These are phyloP conservation scores for Phytophthora constricta DNA, from an alignment of 352 stramenopile genomes.

Conservation along the genomic window DNA sequence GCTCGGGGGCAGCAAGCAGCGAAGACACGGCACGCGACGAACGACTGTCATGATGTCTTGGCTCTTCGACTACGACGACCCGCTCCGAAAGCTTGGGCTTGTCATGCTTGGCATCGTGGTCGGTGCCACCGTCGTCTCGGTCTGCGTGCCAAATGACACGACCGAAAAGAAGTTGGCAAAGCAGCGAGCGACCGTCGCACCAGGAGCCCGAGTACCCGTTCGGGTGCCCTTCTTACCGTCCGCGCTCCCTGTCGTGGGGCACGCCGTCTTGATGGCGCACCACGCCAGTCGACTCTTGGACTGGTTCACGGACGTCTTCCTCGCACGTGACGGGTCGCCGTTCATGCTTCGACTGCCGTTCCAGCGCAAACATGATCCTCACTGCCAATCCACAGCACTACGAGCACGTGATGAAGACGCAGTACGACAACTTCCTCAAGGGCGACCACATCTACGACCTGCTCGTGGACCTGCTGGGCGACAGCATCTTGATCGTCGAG, in stretches of 20 bases:
- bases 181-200: slow-evolving; percentile 24
- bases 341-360: slow-evolving; percentile 35
- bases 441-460: slow-evolving; percentile 50
- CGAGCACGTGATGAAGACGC: slow-evolving; percentile 63
- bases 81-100: slow-evolving; percentile 33
- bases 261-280: slow-evolving; percentile 37
- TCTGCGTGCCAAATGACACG: slow-evolving; percentile 25
- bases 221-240: slow-evolving; percentile 35
- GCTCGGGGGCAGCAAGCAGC: slow-evolving; percentile 15
- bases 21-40: background rate
- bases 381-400: slow-evolving; percentile 40
- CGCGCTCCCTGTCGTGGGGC: slow-evolving; percentile 38
- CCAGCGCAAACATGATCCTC: slow-evolving; percentile 39
- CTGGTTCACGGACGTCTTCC: slow-evolving; percentile 37
- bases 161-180: slow-evolving; percentile 34
- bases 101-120: slow-evolving; percentile 26
- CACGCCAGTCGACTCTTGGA: slow-evolving; percentile 37
- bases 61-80: slow-evolving; percentile 33
- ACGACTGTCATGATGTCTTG: slow-evolving; percentile 24
- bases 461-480: slow-evolving; percentile 64
- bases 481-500: slow-evolving; percentile 77
- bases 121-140: slow-evolving; percentile 21
- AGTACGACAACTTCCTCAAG: slow-evolving; percentile 84
- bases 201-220: slow-evolving; percentile 21
- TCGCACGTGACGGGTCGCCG: slow-evolving; percentile 18